Evolutionary conservation across 2,329 filamentous ascomycete species (phyloP).

Genomic region (Camillea tinctor): DNA sequence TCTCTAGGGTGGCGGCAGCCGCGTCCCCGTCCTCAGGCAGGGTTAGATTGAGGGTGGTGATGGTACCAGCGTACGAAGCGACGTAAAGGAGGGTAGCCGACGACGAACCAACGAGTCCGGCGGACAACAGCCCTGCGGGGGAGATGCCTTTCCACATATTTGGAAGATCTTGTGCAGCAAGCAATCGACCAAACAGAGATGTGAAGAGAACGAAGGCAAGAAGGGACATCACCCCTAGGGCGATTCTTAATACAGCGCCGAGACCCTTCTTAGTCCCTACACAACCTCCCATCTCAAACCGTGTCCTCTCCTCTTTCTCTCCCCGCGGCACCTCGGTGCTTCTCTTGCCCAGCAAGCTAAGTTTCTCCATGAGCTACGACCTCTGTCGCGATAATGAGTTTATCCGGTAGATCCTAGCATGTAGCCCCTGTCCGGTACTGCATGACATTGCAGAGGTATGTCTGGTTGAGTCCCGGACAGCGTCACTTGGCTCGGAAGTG

Average conservation of each 20-base stretch:
- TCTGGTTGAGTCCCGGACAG: slow-evolving; percentile 9
- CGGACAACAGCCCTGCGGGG: slow-evolving; percentile 27
- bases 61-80: slow-evolving; percentile 46
- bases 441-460: slow-evolving; percentile 19
- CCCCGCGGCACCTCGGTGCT: slow-evolving; percentile 7
- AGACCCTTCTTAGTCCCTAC: slow-evolving; percentile 10
- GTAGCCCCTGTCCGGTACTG: slow-evolving; percentile 18
- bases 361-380: slow-evolving; percentile 5
- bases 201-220: slow-evolving; percentile 16
- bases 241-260: slow-evolving; percentile 18
- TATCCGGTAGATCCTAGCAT: slow-evolving; percentile 20
- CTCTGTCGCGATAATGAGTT: slow-evolving; percentile 16
- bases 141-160: slow-evolving; percentile 29
- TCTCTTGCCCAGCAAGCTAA: slow-evolving; percentile 11
- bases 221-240: slow-evolving; percentile 14
- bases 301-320: slow-evolving; percentile 5
- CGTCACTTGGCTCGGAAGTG: not conserved
- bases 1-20: slow-evolving; percentile 37
- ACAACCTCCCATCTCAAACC: slow-evolving; percentile 13
- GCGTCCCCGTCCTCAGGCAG: slow-evolving; percentile 23
- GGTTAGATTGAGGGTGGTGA: slow-evolving; percentile 48
- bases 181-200: slow-evolving; percentile 15
- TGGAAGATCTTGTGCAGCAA: slow-evolving; percentile 16
- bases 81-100: slow-evolving; percentile 45
- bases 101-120: slow-evolving; percentile 31